These are phyloP conservation scores for Rhizopogon roseolus DNA, from an alignment of 768 basidiomycete genomes.

Conservation along the genomic window DNA sequence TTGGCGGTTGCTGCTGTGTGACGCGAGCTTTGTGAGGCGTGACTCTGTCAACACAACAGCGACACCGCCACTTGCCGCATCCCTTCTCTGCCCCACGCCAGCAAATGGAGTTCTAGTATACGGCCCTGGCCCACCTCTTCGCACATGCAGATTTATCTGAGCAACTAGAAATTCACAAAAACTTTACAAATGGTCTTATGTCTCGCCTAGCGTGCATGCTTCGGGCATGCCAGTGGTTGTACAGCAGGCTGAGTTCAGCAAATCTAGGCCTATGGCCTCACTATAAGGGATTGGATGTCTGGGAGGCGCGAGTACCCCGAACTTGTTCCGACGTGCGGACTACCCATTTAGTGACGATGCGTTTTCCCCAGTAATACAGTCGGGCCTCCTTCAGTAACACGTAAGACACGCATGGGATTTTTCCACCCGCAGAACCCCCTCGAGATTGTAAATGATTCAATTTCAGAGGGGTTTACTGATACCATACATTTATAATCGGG, in stretches of 20 bases:
- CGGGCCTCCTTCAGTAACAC: neutral
- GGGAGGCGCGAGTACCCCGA: neutral
- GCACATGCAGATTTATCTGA: neutral
- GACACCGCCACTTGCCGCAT: conserved; percentile 14
- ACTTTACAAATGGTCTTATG: neutral
- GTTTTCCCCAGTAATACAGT: neutral
- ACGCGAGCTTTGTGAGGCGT: conserved; percentile 26
- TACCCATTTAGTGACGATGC: neutral
- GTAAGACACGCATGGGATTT: no score
- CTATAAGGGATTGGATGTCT: neutral
- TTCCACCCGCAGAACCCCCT: no score
- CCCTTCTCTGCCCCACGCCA: conserved; percentile 1
- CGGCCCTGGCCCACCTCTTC: neutral
- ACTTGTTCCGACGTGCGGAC: neutral
- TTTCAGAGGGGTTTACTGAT: no score
- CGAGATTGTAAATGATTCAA: no score
- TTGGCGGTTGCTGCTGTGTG: conserved; percentile 26
- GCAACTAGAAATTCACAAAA: neutral
- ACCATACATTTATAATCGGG: neutral
- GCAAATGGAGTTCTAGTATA: neutral
- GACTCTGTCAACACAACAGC: conserved; percentile 17
- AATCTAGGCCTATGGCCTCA: no score
- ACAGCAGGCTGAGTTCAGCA: neutral
- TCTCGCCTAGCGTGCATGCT: neutral
- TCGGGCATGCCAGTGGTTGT: neutral